Evolutionary conservation across 106 monocot genomes (phyloP).

Genomic region (Vanilla planifolia): DNA sequence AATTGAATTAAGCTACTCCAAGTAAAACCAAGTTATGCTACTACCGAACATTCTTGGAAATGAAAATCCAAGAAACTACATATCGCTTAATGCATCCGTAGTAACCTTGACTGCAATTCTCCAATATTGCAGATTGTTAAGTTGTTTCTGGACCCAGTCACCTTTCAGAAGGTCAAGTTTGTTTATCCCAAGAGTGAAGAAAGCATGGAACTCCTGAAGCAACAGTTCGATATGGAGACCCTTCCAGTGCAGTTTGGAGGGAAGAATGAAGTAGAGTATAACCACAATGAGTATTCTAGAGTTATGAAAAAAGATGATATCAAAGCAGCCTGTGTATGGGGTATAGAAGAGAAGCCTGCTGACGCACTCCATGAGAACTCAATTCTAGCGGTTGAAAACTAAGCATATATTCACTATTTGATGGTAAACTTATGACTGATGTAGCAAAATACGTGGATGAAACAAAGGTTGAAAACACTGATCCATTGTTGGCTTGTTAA

Average conservation of each 20-base stretch:
- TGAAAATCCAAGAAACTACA: too few species aligned
- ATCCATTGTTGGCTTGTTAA: neutral
- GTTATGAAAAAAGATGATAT: slow-evolving; percentile 70
- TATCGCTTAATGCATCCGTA: too few species aligned
- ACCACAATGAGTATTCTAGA: slow-evolving; percentile 56
- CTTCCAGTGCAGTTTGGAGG: slow-evolving; percentile 81
- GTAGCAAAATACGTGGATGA: neutral
- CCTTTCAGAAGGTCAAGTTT: slow-evolving; percentile 69
- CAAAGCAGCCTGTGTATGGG: slow-evolving; percentile 35
- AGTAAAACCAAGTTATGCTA: too few species aligned
- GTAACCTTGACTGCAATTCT: neutral
- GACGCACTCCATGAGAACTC: neutral
- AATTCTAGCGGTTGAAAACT: neutral
- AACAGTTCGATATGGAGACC: slow-evolving; percentile 39
- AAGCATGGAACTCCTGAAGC: slow-evolving; percentile 50
- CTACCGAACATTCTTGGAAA: too few species aligned
- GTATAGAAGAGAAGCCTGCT: slow-evolving; percentile 14
- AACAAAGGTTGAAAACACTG: neutral
- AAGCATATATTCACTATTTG: neutral
- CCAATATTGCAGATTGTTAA: slow-evolving; percentile 11
- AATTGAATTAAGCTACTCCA: too few species aligned
- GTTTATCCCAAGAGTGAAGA: slow-evolving; percentile 68
- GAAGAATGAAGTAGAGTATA: slow-evolving; percentile 24
- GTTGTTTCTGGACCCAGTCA: slow-evolving; percentile 47
- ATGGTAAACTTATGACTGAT: neutral